phyloP scores from a whole-genome alignment of 805 yeast genomes.

The Sugiyamaella marilandica region DNA sequence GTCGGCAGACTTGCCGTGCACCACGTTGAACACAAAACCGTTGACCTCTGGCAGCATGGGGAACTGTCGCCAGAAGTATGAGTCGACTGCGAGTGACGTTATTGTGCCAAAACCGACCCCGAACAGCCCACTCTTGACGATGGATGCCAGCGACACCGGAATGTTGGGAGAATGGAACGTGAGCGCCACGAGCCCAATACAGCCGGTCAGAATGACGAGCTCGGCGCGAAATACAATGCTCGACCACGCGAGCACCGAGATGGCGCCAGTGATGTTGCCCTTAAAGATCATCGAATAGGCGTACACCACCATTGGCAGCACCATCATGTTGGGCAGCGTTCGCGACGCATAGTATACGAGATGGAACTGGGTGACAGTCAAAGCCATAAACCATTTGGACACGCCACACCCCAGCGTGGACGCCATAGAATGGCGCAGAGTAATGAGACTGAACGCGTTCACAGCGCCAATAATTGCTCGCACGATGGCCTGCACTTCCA shows the following conservation, averaged over 20 bases:
- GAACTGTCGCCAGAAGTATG: constrained; percentile 63
- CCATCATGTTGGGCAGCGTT: constrained; percentile 78
- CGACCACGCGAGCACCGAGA: constrained; percentile 54
- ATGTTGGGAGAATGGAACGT: constrained; percentile 25
- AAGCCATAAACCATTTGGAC: constrained; percentile 51
- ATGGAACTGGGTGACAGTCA: constrained; percentile 72
- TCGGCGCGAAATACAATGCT: constrained; percentile 73
- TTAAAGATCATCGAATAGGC: constrained; percentile 49
- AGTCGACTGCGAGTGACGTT: constrained; percentile 53
- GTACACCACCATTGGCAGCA: constrained; percentile 62
- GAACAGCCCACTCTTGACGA: constrained; percentile 39
- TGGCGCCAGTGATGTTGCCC: constrained; percentile 46
- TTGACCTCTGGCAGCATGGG: constrained; percentile 67
- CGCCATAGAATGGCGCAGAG: constrained; percentile 42
- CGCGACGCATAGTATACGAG: constrained; percentile 74
- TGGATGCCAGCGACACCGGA: constrained; percentile 38
- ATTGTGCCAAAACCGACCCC: constrained; percentile 53
- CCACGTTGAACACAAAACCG: constrained; percentile 68
- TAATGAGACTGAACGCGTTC: constrained; percentile 51
- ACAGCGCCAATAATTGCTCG: constrained; percentile 59
- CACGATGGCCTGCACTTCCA: constrained; percentile 48
- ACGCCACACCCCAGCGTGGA: constrained; percentile 23
- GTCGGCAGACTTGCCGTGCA: constrained; percentile 63
- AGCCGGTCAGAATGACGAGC: constrained; percentile 40
- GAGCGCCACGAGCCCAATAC: constrained; percentile 34